A percentile compares a stretch with the other conserved stretches of the same genome.
Conservation (phyloP, 2,329 filamentous ascomycete genomes). For the Hymenoscyphus occultus region DNA sequence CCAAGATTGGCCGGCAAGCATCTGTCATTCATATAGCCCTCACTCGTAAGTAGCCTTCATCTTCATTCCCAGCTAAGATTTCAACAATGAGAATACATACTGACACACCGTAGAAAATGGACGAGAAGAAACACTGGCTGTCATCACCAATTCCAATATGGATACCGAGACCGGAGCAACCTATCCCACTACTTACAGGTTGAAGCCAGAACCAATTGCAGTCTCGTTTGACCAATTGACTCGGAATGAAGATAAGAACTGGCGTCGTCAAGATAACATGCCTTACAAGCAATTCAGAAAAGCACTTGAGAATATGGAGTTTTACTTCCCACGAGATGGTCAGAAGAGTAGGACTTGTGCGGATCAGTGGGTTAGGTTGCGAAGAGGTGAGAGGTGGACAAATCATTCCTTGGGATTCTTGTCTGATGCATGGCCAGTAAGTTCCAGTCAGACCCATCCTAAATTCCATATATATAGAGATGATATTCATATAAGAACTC, state of each 20-base stretch:
- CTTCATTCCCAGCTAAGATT: not conserved
- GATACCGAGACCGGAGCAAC: conserved; percentile 55
- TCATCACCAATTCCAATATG: conserved; percentile 64
- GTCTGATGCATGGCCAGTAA: conserved; percentile 58
- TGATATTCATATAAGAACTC: not conserved
- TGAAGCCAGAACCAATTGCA: conserved; percentile 39
- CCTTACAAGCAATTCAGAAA: conserved; percentile 35
- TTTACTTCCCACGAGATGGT: conserved; percentile 49
- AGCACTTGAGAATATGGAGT: conserved; percentile 45
- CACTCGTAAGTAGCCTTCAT: conserved; percentile 32
- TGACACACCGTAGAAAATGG: conserved; percentile 36
- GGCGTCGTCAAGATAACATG: conserved; percentile 35
- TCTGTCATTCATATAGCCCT: conserved; percentile 62
- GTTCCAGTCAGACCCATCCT: not conserved
- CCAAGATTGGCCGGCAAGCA: conserved; percentile 62
- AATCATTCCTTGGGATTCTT: conserved; percentile 63
- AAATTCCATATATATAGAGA: conserved; percentile 31
- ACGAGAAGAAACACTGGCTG: conserved; percentile 60
- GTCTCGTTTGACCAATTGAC: conserved; percentile 43
- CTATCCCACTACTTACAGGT: conserved; percentile 51
- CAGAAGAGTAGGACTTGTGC: conserved; percentile 42
- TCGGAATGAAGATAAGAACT: conserved; percentile 45
- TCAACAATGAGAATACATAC: not conserved
- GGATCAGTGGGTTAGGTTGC: conserved; percentile 67
- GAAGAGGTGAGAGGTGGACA: conserved; percentile 59